Percentiles rank a stretch among this genome's conserved stretches.
These are phyloP conservation scores for Trichomonas tenax DNA, from an alignment of 208 protist genomes.

Conservation along the genomic window DNA sequence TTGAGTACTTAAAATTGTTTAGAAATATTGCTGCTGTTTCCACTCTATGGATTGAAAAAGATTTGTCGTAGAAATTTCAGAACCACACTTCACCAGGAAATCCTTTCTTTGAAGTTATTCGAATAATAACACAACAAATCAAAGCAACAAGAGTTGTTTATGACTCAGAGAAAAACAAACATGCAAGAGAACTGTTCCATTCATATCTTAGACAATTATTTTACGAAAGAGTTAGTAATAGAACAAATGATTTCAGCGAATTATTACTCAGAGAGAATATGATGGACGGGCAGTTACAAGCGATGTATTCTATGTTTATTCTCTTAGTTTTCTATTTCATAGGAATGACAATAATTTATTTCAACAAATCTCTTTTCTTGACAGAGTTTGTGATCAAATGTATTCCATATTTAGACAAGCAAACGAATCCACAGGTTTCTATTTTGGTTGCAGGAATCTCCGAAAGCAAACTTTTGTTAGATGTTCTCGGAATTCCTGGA, in stretches of 20 bases:
- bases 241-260: not conserved
- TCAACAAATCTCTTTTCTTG: not conserved
- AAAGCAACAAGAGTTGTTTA: not conserved
- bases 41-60: not conserved
- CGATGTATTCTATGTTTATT: not conserved
- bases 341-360: not conserved
- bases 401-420: not conserved
- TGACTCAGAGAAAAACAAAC: not conserved
- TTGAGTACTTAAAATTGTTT: not conserved
- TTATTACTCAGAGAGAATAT: not conserved
- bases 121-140: not conserved
- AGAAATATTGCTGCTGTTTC: not conserved
- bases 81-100: not conserved
- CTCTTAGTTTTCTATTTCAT: not conserved
- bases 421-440: not conserved
- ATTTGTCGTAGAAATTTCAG: not conserved
- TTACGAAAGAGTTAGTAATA: not conserved
- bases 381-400: not conserved
- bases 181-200: not conserved
- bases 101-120: not conserved
- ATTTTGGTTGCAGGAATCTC: not conserved
- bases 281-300: not conserved
- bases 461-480: not conserved
- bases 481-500: not conserved
- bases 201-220: not conserved